phyloP scores from a whole-genome alignment of 2,329 filamentous ascomycete genomes.

The Nectriaceae sp. region DNA sequence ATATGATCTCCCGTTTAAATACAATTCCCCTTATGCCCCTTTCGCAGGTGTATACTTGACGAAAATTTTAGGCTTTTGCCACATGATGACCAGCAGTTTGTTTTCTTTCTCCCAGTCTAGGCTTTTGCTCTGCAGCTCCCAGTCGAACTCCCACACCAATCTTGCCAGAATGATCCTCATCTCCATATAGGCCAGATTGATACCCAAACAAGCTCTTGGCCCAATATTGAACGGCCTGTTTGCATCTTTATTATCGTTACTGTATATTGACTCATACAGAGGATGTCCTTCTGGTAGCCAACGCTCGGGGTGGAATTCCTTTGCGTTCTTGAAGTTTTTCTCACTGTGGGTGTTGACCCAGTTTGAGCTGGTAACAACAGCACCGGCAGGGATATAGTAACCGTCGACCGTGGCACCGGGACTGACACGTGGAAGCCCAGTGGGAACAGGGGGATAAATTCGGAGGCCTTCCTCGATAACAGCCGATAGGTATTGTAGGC shows the following conservation, averaged over 20 bases:
- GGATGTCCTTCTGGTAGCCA: slow-evolving; percentile 1
- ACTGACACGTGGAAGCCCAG: not conserved
- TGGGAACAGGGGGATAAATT: slow-evolving; percentile 7
- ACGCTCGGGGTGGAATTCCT: slow-evolving; percentile 11
- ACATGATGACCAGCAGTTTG: too few species aligned
- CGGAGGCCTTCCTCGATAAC: slow-evolving; percentile 13
- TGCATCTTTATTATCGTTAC: slow-evolving; percentile 2
- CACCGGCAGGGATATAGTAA: not conserved
- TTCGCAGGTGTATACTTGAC: too few species aligned
- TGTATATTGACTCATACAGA: too few species aligned
- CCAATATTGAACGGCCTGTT: slow-evolving; percentile 10
- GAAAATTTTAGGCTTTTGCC: too few species aligned
- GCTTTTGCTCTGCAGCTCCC: not conserved
- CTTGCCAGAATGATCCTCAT: not conserved
- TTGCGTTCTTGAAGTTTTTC: slow-evolving; percentile 4
- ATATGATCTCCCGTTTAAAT: too few species aligned
- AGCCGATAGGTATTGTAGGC: slow-evolving; percentile 11
- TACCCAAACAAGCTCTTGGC: slow-evolving; percentile 4
- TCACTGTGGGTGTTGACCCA: slow-evolving; percentile 11
- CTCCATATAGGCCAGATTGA: slow-evolving; percentile 4
- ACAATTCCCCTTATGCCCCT: too few species aligned
- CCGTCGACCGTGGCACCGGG: not conserved
- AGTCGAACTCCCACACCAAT: not conserved
- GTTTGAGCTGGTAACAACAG: slow-evolving; percentile 1
- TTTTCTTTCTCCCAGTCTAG: not conserved